These are phyloP conservation scores for Phyllosticta citriasiana DNA, from an alignment of 2,329 filamentous ascomycete species.

Conservation along the genomic window DNA sequence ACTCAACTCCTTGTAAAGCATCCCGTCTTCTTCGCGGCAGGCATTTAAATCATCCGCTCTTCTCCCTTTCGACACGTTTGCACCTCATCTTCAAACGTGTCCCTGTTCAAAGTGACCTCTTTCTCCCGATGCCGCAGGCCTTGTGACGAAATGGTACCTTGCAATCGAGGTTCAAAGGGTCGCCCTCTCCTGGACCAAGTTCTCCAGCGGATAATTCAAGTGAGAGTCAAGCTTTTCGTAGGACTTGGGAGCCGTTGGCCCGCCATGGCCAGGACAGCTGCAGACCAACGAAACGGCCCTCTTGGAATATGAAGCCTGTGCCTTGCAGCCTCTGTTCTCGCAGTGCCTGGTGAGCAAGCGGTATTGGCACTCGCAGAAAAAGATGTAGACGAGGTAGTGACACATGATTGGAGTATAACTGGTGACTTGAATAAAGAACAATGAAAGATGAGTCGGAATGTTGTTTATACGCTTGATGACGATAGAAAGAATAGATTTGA, in stretches of 20 bases:
- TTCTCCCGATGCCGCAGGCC: neutral
- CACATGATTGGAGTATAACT: neutral
- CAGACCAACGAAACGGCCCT: slow-evolving; percentile 3
- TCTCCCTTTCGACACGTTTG: neutral
- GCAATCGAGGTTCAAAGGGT: neutral
- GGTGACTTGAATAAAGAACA: neutral
- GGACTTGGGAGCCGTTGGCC: neutral
- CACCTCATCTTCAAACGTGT: neutral
- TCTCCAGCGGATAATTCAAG: neutral
- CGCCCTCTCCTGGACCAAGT: neutral
- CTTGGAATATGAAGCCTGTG: slow-evolving; percentile 1
- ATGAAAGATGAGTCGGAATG: neutral
- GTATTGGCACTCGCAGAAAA: slow-evolving; percentile 8
- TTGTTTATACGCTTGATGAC: neutral
- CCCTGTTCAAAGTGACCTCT: neutral
- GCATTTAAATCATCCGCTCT: neutral
- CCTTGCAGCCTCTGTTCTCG: neutral
- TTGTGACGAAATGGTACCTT: neutral
- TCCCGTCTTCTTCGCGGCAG: neutral
- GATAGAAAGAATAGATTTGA: neutral
- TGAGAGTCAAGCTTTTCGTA: slow-evolving; percentile 3
- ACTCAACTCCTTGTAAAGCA: neutral
- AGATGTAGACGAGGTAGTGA: slow-evolving; percentile 6
- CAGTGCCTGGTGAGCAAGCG: slow-evolving; percentile 3
- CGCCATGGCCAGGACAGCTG: slow-evolving; percentile 7